Conservation (phyloP, 208 protist genomes). For the Trypanosoma rangeli region DNA sequence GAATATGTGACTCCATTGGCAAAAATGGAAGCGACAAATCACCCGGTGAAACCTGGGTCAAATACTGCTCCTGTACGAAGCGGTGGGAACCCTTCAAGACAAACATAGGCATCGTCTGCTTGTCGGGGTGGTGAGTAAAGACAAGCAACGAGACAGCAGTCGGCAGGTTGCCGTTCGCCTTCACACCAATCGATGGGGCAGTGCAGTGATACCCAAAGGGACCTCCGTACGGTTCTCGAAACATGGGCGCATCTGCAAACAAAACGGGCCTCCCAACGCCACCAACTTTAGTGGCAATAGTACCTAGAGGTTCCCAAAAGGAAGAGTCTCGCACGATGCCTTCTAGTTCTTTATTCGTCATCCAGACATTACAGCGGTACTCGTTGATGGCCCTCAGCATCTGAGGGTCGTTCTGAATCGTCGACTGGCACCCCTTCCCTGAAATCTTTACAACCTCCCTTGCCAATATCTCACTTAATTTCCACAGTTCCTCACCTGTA, state of each 20-base stretch:
- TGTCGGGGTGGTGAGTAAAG: constrained; percentile 63
- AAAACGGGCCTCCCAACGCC: constrained; percentile 70
- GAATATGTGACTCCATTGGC: constrained; percentile 69
- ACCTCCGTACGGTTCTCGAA: constrained; percentile 75
- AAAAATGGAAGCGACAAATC: constrained; percentile 57
- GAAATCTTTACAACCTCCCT: constrained; percentile 39
- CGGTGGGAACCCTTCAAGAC: constrained; percentile 70
- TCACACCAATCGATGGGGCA: constrained; percentile 73
- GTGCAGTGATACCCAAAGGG: constrained; percentile 81
- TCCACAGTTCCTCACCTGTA: constrained; percentile 67
- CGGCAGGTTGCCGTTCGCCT: constrained; percentile 44
- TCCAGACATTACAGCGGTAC: constrained; percentile 86
- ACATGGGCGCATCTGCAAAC: constrained; percentile 73
- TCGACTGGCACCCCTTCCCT: constrained; percentile 59
- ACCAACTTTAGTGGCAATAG: constrained; percentile 57
- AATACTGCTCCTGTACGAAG: constrained; percentile 69
- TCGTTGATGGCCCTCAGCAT: constrained; percentile 81
- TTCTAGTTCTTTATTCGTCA: constrained; percentile 63
- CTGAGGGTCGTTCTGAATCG: constrained; percentile 70
- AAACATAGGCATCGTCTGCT: constrained; percentile 47
- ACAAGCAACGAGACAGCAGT: constrained; percentile 70
- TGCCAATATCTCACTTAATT: constrained; percentile 60
- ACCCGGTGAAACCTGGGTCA: constrained; percentile 36
- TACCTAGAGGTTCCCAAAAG: constrained; percentile 32
- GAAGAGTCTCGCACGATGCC: constrained; percentile 33